Base-by-base conservation (phyloP, 257 asterid species). In the Fraxinus americana region DNA sequence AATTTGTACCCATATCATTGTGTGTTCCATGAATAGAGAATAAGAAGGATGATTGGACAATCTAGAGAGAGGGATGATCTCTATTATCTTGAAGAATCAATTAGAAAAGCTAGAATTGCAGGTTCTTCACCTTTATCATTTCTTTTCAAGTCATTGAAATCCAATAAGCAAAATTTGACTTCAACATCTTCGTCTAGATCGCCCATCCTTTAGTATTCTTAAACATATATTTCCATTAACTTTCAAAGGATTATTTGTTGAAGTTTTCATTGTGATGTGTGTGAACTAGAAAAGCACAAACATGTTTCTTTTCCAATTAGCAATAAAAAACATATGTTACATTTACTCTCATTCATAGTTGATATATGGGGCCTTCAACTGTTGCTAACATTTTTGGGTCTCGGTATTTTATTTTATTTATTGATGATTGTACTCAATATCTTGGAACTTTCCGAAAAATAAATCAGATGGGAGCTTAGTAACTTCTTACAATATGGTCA, bases 301-400 rank as follows among this genome's bases (percentile, higher is more conserved):
- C 0, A 32, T 69, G 73, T 4, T 34, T 32, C 73, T 69, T 69
- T 32, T 32, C 48, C 73, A 69, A 69, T 34, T 25, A 69, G 27
- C 23, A 69, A 69, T 34, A 69, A 29, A 29, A 23, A 69, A 27
- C 73, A 25, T 69, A 3, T 74, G 36, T 32, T 68, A 11, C 39
- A 5, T 68, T 69, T 69, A 11, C 73, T 69, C 43, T 69, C 19
- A 16, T 69, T 13, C 73, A 69, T 13, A 34, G 73, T 68, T 68
- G 48, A 69, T 69, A 41, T 41, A 41, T 41, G 48, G 16, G 48
- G 17, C 48, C 48, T 34, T 69, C 41, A 21, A 10, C 3, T 9
- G 36, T 69, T 32, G 13, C 48, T 11, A 69, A 69, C 30, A 32
- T 69, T 34, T 16, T 10, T 32, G 21, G 39, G 41, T 27, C 43